phyloP scores from a whole-genome alignment of 2,329 filamentous ascomycete species.

The Neoscytalidium dimidiatum region DNA sequence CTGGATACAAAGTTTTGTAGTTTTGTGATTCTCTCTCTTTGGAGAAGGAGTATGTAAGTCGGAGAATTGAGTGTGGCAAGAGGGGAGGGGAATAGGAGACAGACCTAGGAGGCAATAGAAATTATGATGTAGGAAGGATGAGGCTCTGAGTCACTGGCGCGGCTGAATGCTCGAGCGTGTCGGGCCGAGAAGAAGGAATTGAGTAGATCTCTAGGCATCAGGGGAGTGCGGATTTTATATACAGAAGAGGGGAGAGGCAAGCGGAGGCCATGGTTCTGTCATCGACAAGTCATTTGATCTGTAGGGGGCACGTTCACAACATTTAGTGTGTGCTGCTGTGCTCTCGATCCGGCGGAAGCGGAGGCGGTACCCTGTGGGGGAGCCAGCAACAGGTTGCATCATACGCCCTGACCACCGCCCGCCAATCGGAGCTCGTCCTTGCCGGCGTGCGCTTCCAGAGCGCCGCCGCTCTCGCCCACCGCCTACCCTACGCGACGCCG shows the following conservation, averaged over 20 bases:
- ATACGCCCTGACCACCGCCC: background rate
- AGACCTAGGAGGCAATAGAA: background rate
- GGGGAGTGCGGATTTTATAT: background rate
- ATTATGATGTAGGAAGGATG: background rate
- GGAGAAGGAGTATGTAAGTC: background rate
- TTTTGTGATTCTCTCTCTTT: too few relatives aligned
- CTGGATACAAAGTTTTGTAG: background rate
- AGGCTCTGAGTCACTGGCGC: background rate
- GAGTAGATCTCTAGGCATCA: background rate
- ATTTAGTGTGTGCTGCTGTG: slow-evolving; percentile 11
- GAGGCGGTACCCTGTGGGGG: background rate
- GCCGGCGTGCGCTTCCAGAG: slow-evolving; percentile 6
- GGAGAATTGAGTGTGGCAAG: background rate
- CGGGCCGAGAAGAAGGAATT: background rate
- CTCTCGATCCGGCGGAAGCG: background rate
- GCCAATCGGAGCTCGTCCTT: background rate
- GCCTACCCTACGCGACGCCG: background rate
- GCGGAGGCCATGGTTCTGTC: background rate
- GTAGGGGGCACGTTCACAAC: background rate
- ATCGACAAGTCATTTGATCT: slow-evolving; percentile 18
- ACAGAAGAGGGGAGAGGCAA: background rate
- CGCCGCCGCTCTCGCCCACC: background rate
- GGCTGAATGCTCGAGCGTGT: background rate
- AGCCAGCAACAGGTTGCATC: slow-evolving; percentile 6
- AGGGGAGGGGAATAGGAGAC: background rate